phyloP scores from a whole-genome alignment of 495 filamentous ascomycete species.

The Aspergillus sclerotioniger region DNA sequence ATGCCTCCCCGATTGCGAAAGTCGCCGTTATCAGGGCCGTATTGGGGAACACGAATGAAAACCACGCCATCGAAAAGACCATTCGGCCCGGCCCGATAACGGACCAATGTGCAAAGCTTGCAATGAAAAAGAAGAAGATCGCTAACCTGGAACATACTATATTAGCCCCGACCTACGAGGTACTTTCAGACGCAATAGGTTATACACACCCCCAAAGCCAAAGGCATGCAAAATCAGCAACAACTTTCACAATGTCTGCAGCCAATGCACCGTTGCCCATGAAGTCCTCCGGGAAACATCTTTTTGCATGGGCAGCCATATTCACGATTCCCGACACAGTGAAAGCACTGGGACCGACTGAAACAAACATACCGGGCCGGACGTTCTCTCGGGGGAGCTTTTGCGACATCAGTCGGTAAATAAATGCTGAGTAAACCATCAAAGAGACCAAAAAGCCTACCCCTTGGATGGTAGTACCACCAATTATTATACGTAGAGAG shows the following conservation, averaged over 20 bases:
- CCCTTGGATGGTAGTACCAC: conserved; percentile 72
- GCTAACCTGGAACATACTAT: conserved; percentile 55
- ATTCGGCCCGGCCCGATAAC: conserved; percentile 61
- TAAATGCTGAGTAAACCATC: conserved; percentile 83
- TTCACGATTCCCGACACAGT: conserved; percentile 67
- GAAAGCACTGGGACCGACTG: conserved; percentile 76
- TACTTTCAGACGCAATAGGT: no score
- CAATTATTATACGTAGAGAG: conserved; percentile 64
- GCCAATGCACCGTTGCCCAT: conserved; percentile 58
- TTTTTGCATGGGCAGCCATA: conserved; percentile 50
- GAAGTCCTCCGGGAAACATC: conserved; percentile 51
- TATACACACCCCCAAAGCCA: conserved; percentile 73
- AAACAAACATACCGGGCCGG: conserved; percentile 82
- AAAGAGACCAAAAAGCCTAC: conserved; percentile 81
- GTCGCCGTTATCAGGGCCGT: conserved; percentile 74
- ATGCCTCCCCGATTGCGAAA: conserved; percentile 65
- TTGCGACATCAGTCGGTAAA: conserved; percentile 89
- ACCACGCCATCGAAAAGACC: conserved; percentile 86
- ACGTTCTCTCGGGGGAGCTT: conserved; percentile 76
- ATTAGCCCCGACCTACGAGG: conserved; percentile 5
- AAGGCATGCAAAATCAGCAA: conserved; percentile 59
- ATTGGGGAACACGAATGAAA: conserved; percentile 84
- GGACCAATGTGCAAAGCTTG: conserved; percentile 72
- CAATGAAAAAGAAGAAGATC: conserved; percentile 83
- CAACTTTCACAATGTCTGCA: conserved; percentile 53